A percentile compares a stretch with the other conserved stretches of the same genome.
phyloP scores from a whole-genome alignment of 805 yeast genomes.

The Lipomyces yamanashiensis region DNA sequence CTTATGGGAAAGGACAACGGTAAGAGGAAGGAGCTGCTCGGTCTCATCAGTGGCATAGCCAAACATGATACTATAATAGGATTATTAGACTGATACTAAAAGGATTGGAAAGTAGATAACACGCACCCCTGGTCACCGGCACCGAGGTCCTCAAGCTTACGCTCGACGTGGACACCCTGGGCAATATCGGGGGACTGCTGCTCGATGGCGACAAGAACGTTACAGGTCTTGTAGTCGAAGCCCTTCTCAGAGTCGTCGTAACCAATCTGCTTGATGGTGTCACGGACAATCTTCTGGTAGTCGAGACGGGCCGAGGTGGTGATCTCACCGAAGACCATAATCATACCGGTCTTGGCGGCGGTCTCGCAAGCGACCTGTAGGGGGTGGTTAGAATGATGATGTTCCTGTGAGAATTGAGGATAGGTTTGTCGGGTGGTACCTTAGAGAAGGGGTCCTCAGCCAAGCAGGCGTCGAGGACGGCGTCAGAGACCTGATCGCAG shows the following conservation, averaged over 20 bases:
- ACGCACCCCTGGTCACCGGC: conserved; percentile 92
- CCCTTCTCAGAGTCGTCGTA: conserved; percentile 96
- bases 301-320: conserved; percentile 95
- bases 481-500: conserved; percentile 99
- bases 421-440: conserved; percentile 35
- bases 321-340: conserved; percentile 99
- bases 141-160: conserved; percentile 94
- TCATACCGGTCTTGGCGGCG: conserved; percentile 99
- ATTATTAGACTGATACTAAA: neutral
- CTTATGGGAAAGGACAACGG: conserved; percentile 91
- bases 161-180: conserved; percentile 96
- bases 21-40: conserved; percentile 94
- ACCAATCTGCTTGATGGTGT: conserved; percentile 97
- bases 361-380: conserved; percentile 91
- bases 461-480: conserved; percentile 96
- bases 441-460: conserved; percentile 95
- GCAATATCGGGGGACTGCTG: conserved; percentile 99
- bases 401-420: neutral
- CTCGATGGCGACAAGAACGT: conserved; percentile 97
- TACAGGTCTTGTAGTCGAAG: conserved; percentile 98
- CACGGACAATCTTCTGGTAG: conserved; percentile 97
- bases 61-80: conserved; percentile 79
- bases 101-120: neutral
- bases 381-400: neutral
- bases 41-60: conserved; percentile 99